A percentile compares a stretch with the other conserved stretches of the same genome.
These are phyloP conservation scores for Aschersonia sp. DNA, from an alignment of 2,329 filamentous ascomycete genomes.

Conservation along the genomic window DNA sequence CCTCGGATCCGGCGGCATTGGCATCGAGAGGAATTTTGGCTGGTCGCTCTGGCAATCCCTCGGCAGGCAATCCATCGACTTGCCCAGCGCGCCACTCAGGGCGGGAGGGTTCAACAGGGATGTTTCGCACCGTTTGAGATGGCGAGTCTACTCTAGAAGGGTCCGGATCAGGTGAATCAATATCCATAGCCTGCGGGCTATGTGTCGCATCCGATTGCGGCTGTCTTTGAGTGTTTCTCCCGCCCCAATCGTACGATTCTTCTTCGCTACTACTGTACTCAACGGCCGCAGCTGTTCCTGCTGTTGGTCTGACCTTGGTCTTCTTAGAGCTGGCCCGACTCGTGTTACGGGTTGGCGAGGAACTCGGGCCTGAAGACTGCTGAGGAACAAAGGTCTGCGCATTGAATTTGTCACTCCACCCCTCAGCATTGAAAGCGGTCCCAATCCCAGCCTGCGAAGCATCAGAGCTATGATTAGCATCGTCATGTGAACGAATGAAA, in stretches of 20 bases:
- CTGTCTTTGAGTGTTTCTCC: slow-evolving; percentile 17
- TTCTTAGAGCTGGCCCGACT: slow-evolving; percentile 39
- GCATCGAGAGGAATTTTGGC: slow-evolving; percentile 12
- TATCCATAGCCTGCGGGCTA: slow-evolving; percentile 50
- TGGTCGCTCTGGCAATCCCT: slow-evolving; percentile 7
- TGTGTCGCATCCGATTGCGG: slow-evolving; percentile 13
- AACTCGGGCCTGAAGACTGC: slow-evolving; percentile 20
- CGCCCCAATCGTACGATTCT: slow-evolving; percentile 18
- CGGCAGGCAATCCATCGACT: slow-evolving; percentile 13
- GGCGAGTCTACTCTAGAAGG: slow-evolving; percentile 10
- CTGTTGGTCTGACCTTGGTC: slow-evolving; percentile 38
- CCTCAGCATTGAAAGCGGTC: slow-evolving; percentile 31
- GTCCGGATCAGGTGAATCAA: slow-evolving; percentile 34
- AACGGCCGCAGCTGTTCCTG: slow-evolving; percentile 30
- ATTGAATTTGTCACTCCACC: slow-evolving; percentile 40
- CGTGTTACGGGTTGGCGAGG: slow-evolving; percentile 28
- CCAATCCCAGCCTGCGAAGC: slow-evolving; percentile 13
- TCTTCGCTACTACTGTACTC: slow-evolving; percentile 33
- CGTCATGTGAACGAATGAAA: background rate
- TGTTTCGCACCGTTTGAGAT: slow-evolving; percentile 27
- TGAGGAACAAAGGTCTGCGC: slow-evolving; percentile 39
- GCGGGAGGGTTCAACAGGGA: slow-evolving; percentile 42
- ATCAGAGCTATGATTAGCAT: slow-evolving; percentile 9
- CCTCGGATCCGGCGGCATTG: slow-evolving; percentile 35
- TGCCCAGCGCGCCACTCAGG: slow-evolving; percentile 45